Evolutionary conservation across 106 monocot genomes (phyloP).

Genomic region (Dendrobium officinale): DNA sequence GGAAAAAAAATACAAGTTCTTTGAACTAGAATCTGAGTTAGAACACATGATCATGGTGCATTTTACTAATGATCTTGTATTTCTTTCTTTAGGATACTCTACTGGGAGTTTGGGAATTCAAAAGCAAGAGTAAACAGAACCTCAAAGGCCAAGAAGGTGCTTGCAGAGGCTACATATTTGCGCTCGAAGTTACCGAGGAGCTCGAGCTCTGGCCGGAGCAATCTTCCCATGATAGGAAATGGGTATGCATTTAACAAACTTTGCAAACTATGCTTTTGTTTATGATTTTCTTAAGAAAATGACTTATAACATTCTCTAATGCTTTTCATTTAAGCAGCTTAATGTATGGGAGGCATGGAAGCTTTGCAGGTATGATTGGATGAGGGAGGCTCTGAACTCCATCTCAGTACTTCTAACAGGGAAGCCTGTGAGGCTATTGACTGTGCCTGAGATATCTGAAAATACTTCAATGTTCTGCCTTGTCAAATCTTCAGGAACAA

Average conservation of each 20-base stretch:
- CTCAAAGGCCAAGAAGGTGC: slow-evolving; percentile 22
- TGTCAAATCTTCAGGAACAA: background rate
- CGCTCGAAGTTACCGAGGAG: slow-evolving; percentile 44
- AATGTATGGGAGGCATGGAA: slow-evolving; percentile 11
- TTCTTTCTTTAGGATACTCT: slow-evolving; percentile 18
- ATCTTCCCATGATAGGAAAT: slow-evolving; percentile 33
- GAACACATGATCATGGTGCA: background rate
- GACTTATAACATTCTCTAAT: background rate
- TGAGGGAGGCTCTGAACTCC: slow-evolving; percentile 13
- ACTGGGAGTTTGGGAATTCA: slow-evolving; percentile 49
- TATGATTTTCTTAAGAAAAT: too few species aligned
- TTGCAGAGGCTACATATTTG: slow-evolving; percentile 52
- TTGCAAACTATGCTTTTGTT: background rate
- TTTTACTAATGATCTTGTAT: background rate
- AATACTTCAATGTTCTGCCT: background rate
- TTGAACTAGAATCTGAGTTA: background rate
- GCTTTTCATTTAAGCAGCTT: background rate
- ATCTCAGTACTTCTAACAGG: background rate
- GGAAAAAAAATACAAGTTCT: background rate
- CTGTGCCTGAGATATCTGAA: slow-evolving; percentile 6
- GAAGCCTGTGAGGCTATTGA: background rate
- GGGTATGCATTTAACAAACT: slow-evolving; percentile 25
- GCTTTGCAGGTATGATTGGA: slow-evolving; percentile 17
- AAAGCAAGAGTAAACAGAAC: slow-evolving; percentile 58
- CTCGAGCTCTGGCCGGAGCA: slow-evolving; percentile 53